Percentiles rank a stretch among this genome's conserved stretches.
Conservation (phyloP, 805 yeast species). For the Ogataea thermomethanolica region DNA sequence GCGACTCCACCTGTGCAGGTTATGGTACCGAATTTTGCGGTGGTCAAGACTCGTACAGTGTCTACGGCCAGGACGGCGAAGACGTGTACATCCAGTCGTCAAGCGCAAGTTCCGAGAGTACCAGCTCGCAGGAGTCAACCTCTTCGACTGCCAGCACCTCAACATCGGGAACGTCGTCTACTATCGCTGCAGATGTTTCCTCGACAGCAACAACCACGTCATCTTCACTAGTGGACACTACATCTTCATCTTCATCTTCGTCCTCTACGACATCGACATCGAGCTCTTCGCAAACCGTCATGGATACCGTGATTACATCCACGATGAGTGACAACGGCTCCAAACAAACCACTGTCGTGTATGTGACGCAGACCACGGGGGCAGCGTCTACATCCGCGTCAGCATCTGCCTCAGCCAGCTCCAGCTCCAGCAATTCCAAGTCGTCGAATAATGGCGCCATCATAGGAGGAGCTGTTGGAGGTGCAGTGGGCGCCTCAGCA, state of each 20-base stretch:
- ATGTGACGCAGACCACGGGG: slow-evolving; percentile 28
- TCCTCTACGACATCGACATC: slow-evolving; percentile 9
- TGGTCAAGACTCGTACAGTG: slow-evolving; percentile 41
- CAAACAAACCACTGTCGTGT: slow-evolving; percentile 25
- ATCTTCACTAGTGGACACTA: slow-evolving; percentile 13
- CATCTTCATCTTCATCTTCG: slow-evolving; percentile 32
- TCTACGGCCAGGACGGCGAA: slow-evolving; percentile 38
- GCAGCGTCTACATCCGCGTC: slow-evolving; percentile 22
- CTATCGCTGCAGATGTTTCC: slow-evolving; percentile 9
- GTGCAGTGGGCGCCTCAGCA: slow-evolving; percentile 29
- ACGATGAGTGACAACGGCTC: slow-evolving; percentile 23
- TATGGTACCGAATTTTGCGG: slow-evolving; percentile 64
- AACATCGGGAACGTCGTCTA: slow-evolving; percentile 13
- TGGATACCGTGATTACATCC: slow-evolving; percentile 18
- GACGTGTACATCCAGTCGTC: slow-evolving; percentile 8
- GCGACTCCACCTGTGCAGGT: slow-evolving; percentile 55
- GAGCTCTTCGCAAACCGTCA: slow-evolving; percentile 17
- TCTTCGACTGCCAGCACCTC: slow-evolving; percentile 19
- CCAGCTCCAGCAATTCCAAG: slow-evolving; percentile 11
- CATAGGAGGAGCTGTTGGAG: slow-evolving; percentile 38
- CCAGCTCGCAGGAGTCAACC: neutral
- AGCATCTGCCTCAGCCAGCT: slow-evolving; percentile 21
- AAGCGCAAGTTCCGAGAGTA: slow-evolving; percentile 18
- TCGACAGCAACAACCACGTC: slow-evolving; percentile 3
- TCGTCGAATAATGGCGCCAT: slow-evolving; percentile 32